These are phyloP conservation scores for Beauveria sp. DNA, from an alignment of 2,329 filamentous ascomycete species.

Conservation along the genomic window DNA sequence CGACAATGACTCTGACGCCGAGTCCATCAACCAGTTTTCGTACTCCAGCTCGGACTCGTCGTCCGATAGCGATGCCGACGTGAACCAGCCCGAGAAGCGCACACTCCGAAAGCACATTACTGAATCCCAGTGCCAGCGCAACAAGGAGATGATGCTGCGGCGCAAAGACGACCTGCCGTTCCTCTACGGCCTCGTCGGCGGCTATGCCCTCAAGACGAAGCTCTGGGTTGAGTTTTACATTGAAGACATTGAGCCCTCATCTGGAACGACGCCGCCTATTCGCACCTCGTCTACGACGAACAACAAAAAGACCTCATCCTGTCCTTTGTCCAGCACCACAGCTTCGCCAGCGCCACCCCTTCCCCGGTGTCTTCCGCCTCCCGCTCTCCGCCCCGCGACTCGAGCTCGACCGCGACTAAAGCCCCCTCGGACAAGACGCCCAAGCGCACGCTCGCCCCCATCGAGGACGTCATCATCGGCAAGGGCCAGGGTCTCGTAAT, in stretches of 20 bases:
- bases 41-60: neutral
- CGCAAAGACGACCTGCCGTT: conserved; percentile 31
- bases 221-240: conserved; percentile 34
- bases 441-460: conserved; percentile 12
- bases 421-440: conserved; percentile 1
- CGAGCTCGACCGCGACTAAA: conserved; percentile 22
- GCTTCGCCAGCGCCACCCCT: conserved; percentile 13
- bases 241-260: conserved; percentile 33
- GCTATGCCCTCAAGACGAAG: conserved; percentile 40
- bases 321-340: conserved; percentile 40
- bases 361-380: conserved; percentile 1
- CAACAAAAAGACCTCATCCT: conserved; percentile 40
- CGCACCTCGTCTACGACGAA: conserved; percentile 39
- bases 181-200: conserved; percentile 33
- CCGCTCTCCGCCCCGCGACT: conserved; percentile 16
- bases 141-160: conserved; percentile 32
- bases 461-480: conserved; percentile 35
- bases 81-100: conserved; percentile 11
- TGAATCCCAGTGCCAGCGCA: conserved; percentile 28
- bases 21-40: neutral
- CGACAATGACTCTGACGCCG: neutral
- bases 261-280: conserved; percentile 39
- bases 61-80: neutral
- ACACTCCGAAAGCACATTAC: conserved; percentile 20
- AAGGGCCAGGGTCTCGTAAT: conserved; percentile 38